These are phyloP conservation scores for Bothriochloa decipiens DNA, from an alignment of 176 grass and related monocot species.

Conservation along the genomic window DNA sequence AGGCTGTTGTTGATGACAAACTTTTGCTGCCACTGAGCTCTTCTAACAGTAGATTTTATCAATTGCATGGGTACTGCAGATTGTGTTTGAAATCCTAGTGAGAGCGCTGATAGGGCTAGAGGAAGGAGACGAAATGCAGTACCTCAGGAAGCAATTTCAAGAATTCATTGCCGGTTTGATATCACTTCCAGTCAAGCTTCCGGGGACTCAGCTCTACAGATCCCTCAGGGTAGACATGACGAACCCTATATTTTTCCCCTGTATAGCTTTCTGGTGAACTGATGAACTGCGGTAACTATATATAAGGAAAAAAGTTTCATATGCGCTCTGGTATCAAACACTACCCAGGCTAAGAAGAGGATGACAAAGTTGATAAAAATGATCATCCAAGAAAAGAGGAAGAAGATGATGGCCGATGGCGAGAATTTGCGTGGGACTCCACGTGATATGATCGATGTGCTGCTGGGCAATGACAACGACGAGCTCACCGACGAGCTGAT, in stretches of 20 bases:
- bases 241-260: background rate
- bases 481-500: conserved; percentile 85
- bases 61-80: conserved; percentile 34
- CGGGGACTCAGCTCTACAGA: conserved; percentile 75
- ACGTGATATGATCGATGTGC: conserved; percentile 66
- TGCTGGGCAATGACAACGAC: conserved; percentile 58
- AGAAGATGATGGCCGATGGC: background rate
- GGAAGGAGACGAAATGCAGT: conserved; percentile 74
- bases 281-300: background rate
- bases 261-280: background rate
- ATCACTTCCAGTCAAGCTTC: conserved; percentile 84
- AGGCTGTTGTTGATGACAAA: background rate
- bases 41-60: background rate
- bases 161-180: conserved; percentile 96
- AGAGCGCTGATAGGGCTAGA: conserved; percentile 77
- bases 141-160: conserved; percentile 77
- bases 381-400: conserved; percentile 88
- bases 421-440: background rate
- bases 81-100: conserved; percentile 90
- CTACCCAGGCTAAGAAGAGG: conserved; percentile 79
- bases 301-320: background rate
- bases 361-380: conserved; percentile 75
- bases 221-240: conserved; percentile 63
- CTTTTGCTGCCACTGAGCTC: background rate
- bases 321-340: background rate